Evolutionary conservation across 164 flowering plant genomes (phyloP).

Genomic region (Berberis vulgaris): DNA sequence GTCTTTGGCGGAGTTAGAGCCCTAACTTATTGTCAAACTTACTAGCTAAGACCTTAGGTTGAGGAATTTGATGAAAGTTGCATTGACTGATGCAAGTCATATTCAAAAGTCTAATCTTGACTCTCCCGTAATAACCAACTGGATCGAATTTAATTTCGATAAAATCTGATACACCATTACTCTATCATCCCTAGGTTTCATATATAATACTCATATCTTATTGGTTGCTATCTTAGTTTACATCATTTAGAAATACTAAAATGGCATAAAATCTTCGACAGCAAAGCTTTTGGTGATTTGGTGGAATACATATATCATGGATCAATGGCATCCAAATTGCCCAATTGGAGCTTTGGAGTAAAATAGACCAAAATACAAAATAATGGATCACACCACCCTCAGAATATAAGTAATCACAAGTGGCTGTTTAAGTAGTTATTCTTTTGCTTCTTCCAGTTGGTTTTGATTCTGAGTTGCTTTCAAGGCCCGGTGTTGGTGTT

Average conservation of each 20-base stretch:
- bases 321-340: background rate
- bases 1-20: too few relatives aligned
- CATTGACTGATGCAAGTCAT: too few relatives aligned
- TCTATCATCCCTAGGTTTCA: too few relatives aligned
- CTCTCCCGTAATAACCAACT: too few relatives aligned
- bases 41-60: too few relatives aligned
- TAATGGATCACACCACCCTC: background rate
- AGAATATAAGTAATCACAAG: background rate
- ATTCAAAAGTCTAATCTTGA: too few relatives aligned
- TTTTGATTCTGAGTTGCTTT: background rate
- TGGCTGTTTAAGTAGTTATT: background rate
- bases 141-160: too few relatives aligned
- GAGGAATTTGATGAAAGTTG: too few relatives aligned
- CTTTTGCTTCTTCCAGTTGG: constrained; percentile 3
- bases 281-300: constrained; percentile 7
- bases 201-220: too few relatives aligned
- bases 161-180: too few relatives aligned
- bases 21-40: too few relatives aligned
- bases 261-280: constrained; percentile 2
- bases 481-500: constrained; percentile 9
- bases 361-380: background rate
- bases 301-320: background rate
- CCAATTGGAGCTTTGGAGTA: background rate
- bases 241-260: background rate
- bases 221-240: background rate